Percentiles rank a stretch among this genome's conserved stretches.
phyloP scores from a whole-genome alignment of 441 rosid genomes.

The Gossypium lobatum region DNA sequence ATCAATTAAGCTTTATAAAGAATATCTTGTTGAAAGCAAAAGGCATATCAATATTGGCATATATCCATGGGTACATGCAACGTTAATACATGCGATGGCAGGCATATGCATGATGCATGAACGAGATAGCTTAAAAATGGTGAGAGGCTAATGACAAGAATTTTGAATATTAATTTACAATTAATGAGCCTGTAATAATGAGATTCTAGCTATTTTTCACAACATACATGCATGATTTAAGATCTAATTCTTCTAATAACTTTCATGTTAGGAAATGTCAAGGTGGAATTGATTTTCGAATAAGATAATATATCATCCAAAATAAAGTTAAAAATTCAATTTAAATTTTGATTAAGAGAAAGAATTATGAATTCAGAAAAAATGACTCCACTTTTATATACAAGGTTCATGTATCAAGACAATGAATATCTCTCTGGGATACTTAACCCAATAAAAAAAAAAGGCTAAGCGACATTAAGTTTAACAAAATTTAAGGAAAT shows the following conservation, averaged over 20 bases:
- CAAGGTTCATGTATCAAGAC: slow-evolving; percentile 27
- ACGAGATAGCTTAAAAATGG: background rate
- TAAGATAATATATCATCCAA: too few relatives aligned
- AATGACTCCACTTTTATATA: background rate
- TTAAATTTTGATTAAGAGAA: too few relatives aligned
- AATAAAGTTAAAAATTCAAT: too few relatives aligned
- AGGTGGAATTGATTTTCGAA: background rate
- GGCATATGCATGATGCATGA: too few relatives aligned
- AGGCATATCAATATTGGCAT: background rate
- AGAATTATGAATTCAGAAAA: too few relatives aligned
- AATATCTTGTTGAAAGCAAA: background rate
- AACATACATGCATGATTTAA: background rate
- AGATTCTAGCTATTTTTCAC: background rate
- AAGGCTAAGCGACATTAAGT: background rate
- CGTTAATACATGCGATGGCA: background rate
- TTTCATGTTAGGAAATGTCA: background rate
- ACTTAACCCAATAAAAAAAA: background rate
- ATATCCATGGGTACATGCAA: background rate
- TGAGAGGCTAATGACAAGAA: background rate
- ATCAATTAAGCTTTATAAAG: background rate
- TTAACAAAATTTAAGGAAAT: slow-evolving; percentile 4
- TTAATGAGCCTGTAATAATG: too few relatives aligned
- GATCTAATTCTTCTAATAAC: background rate
- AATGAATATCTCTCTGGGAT: background rate
- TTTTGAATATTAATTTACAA: background rate